These are phyloP conservation scores for Suillus alpinus DNA, from an alignment of 768 basidiomycete species.

Conservation along the genomic window DNA sequence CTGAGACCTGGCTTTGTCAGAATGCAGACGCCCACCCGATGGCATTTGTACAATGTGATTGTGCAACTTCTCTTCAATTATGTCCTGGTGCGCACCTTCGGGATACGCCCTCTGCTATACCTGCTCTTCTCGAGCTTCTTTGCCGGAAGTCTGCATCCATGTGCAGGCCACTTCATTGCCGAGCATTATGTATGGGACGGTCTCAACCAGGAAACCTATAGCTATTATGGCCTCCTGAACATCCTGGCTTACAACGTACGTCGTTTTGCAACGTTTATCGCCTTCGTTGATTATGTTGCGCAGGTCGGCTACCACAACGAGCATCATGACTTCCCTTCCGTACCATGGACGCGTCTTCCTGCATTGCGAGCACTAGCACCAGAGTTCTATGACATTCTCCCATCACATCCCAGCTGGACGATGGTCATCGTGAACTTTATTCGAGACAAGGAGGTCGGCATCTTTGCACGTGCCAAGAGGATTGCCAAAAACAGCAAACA, in stretches of 20 bases:
- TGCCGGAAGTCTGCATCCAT: constrained; percentile 93
- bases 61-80: constrained; percentile 72
- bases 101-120: constrained; percentile 63
- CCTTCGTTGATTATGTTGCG: constrained; percentile 1
- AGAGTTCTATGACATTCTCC: constrained; percentile 88
- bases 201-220: constrained; percentile 91
- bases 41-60: constrained; percentile 81
- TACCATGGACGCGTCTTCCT: constrained; percentile 93
- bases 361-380: constrained; percentile 78
- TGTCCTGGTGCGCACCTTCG: constrained; percentile 51
- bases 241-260: constrained; percentile 88
- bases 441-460: constrained; percentile 81
- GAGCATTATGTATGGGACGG: constrained; percentile 96
- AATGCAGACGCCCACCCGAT: constrained; percentile 71
- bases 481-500: constrained; percentile 36
- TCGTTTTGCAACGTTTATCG: constrained; percentile 8
- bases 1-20: constrained; percentile 92
- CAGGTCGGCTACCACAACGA: constrained; percentile 99
- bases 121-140: constrained; percentile 90
- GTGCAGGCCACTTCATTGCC: constrained; percentile 96
- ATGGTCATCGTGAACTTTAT: constrained; percentile 96
- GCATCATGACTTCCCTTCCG: constrained; percentile 97
- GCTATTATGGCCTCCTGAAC: constrained; percentile 93
- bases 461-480: constrained; percentile 86
- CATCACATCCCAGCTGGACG: constrained; percentile 89